A percentile compares a stretch with the other conserved stretches of the same genome.
Conservation (phyloP, 2,329 filamentous ascomycete genomes). For the Colletotrichum sp. region DNA sequence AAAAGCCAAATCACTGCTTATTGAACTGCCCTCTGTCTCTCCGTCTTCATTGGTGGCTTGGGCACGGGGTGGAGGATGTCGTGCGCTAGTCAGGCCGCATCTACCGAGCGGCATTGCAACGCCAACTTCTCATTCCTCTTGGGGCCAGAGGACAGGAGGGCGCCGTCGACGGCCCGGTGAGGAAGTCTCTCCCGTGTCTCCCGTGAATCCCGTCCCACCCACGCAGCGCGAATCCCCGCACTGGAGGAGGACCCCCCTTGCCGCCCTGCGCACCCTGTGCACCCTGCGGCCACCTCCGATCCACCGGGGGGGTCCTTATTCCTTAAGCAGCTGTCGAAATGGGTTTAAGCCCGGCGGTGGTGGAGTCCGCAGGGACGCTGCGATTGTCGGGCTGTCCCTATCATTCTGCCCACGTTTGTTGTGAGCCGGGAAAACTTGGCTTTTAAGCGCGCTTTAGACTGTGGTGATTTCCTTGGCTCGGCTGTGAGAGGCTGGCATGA, state of each 20-base stretch:
- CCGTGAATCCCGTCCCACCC: neutral
- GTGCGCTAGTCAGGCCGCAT: constrained; percentile 16
- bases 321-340: constrained; percentile 11
- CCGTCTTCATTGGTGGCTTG: neutral
- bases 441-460: neutral
- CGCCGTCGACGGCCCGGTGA: neutral
- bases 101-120: constrained; percentile 11
- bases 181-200: constrained; percentile 11
- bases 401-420: neutral
- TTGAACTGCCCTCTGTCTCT: neutral
- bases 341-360: neutral
- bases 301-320: neutral
- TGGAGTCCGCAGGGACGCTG: neutral
- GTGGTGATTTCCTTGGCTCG: neutral
- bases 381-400: constrained; percentile 6
- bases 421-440: neutral
- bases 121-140: neutral
- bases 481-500: neutral
- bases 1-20: neutral
- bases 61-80: neutral
- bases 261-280: neutral
- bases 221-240: neutral
- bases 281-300: constrained; percentile 9
- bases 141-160: neutral
- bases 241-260: neutral